These are phyloP conservation scores for Grigorovia humatica DNA, from an alignment of 805 yeast species.

Conservation along the genomic window DNA sequence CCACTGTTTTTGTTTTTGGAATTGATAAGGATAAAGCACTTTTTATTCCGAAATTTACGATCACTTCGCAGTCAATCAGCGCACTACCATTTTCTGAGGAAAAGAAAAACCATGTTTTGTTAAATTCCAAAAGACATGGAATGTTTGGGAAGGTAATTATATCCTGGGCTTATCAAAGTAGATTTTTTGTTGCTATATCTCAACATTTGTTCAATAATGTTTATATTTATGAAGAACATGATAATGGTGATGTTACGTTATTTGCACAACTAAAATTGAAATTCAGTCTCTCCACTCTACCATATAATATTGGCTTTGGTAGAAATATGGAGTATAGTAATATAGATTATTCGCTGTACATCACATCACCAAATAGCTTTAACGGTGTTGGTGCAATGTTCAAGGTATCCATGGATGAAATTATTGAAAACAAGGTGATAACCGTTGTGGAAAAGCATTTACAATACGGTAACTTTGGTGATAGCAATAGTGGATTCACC, in stretches of 20 bases:
- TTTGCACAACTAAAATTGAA: neutral
- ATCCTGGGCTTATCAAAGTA: conserved; percentile 7
- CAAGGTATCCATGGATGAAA: conserved; percentile 16
- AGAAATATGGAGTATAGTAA: conserved; percentile 16
- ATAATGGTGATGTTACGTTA: neutral
- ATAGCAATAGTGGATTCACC: conserved; percentile 26
- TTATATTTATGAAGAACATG: conserved; percentile 13
- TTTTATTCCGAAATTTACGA: neutral
- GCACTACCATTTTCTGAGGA: neutral
- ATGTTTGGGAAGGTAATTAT: conserved; percentile 15
- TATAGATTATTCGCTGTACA: conserved; percentile 18
- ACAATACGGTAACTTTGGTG: neutral
- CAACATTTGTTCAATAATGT: conserved; percentile 16
- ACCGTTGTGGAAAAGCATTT: neutral
- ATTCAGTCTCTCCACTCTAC: conserved; percentile 8
- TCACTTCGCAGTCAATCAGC: neutral
- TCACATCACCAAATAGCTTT: conserved; percentile 35
- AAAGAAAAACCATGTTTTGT: neutral
- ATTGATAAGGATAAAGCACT: neutral
- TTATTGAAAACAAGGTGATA: neutral
- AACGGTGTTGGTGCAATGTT: conserved; percentile 36
- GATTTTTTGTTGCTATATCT: conserved; percentile 14
- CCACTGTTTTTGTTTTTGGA: conserved; percentile 12
- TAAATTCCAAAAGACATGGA: conserved; percentile 13
- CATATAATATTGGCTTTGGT: conserved; percentile 28